phyloP scores from a whole-genome alignment of 75 land plant species.

The Ceratopteris richardii region DNA sequence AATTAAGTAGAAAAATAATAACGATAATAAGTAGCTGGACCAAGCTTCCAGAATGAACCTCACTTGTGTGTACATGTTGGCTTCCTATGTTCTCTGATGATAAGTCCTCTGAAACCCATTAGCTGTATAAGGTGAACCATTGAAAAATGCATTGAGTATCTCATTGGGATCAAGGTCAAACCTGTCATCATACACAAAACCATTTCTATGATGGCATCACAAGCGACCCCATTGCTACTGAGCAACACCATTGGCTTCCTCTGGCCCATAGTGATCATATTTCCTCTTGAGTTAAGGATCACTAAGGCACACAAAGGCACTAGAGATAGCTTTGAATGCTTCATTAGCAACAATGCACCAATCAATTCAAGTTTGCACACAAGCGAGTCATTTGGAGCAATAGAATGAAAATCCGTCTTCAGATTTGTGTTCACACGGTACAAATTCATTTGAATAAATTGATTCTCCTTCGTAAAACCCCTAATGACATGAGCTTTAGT shows the following conservation, averaged over 20 bases:
- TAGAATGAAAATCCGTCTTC: too few relatives aligned
- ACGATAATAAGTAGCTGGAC: constrained; percentile 46
- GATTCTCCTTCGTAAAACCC: too few relatives aligned
- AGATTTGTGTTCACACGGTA: too few relatives aligned
- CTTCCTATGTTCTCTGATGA: constrained; percentile 30
- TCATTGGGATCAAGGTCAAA: constrained; percentile 60
- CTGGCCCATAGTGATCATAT: constrained; percentile 53
- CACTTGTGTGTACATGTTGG: constrained; percentile 2
- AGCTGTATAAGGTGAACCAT: constrained; percentile 36
- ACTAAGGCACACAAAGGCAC: constrained; percentile 73
- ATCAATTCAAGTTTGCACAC: too few relatives aligned
- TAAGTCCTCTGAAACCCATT: constrained; percentile 23
- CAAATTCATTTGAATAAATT: too few relatives aligned
- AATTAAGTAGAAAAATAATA: constrained; percentile 48
- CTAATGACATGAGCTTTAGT: too few relatives aligned
- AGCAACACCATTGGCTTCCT: constrained; percentile 39
- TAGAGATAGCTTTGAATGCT: constrained; percentile 74
- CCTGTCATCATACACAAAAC: constrained; percentile 31
- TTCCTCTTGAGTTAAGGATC: constrained; percentile 47
- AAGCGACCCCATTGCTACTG: constrained; percentile 17
- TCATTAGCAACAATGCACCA: too few relatives aligned
- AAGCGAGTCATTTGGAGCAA: too few relatives aligned
- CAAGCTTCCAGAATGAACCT: constrained; percentile 21
- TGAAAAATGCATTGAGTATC: constrained; percentile 70
- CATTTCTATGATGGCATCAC: neutral